phyloP scores from a whole-genome alignment of 129 eudicot genomes.

The Flaveria sonorensis region DNA sequence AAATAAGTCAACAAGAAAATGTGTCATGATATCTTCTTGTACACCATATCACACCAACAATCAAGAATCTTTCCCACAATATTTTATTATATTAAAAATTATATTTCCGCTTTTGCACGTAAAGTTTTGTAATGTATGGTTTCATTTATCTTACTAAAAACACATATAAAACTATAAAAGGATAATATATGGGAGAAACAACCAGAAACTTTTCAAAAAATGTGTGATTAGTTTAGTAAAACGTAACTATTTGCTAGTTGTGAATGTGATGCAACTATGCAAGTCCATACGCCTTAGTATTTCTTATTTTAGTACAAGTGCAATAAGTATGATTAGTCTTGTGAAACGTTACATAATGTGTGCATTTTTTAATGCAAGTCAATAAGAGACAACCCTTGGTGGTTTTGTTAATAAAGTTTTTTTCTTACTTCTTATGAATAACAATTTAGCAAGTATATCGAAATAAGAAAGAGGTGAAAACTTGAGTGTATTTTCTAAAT shows the following conservation, averaged over 20 bases:
- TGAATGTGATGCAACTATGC: too few relatives aligned
- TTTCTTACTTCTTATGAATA: too few relatives aligned
- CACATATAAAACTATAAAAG: not conserved
- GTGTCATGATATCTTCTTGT: constrained; percentile 31
- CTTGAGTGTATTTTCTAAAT: too few relatives aligned
- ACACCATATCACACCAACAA: constrained; percentile 35
- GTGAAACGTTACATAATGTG: too few relatives aligned
- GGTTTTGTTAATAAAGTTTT: too few relatives aligned
- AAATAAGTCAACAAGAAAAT: constrained; percentile 28
- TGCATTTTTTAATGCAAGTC: too few relatives aligned
- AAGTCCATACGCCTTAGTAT: not conserved
- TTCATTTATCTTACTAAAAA: not conserved
- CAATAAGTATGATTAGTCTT: too few relatives aligned
- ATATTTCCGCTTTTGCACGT: not conserved
- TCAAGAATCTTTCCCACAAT: constrained; percentile 29
- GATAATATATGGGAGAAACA: not conserved
- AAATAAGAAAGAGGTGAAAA: too few relatives aligned
- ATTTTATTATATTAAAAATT: constrained; percentile 16
- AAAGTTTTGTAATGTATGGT: not conserved
- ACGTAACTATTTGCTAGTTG: not conserved
- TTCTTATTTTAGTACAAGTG: not conserved
- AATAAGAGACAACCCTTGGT: too few relatives aligned
- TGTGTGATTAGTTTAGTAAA: too few relatives aligned
- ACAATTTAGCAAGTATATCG: too few relatives aligned
- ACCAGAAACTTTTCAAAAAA: too few relatives aligned